Evolutionary conservation across 305 asterid genomes (phyloP), one percentile per base, ranked within the genome.

Genomic region (Withania somnifera): DNA sequence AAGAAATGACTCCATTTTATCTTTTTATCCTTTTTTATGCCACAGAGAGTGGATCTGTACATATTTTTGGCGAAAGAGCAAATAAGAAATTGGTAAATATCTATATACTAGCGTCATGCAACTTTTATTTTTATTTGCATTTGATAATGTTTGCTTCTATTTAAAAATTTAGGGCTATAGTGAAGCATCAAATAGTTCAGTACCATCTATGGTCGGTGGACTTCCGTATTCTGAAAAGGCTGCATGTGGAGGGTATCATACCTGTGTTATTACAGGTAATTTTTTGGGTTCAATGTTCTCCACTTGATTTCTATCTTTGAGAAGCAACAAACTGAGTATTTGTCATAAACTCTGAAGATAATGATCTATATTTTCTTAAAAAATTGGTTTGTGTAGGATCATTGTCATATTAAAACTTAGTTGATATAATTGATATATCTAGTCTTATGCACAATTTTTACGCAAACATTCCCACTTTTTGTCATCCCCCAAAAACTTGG

Each of bases 191-290:
- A 88, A 83, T 80, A 88, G 81, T 19, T 82, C 94, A 30, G 84
- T 88, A 71, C 98, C 98, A 54, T 90, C 91, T 79, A 84, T 87
- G 66, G 79, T 96, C 58, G 84, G 87, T 71, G 66, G 87, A 32
- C 85, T 96, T 54, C 98, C 98, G 54, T 84, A 75, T 84, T 90
- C 98, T 24, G 89, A 89, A 77, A 92, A 90, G 86, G 94, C 90
- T 75, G 93, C 93, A 76, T 96, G 99, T 81, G 99, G 99, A 85
- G 99, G 97, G 84, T 93, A 96, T 85, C 99, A 96, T 90, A 96
- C 98, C 36, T 94, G 99, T 82, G 87, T 91, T 80, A 82, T 94
- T 83, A 89, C 98, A 88, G 88, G 98, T 96, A 94, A 86, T 78
- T 63, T 22, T 22, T 80, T 42, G 6, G 9, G 61, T 78, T 75